phyloP scores from a whole-genome alignment of 805 yeast species.

The Wickerhamomyces xylosicus region DNA sequence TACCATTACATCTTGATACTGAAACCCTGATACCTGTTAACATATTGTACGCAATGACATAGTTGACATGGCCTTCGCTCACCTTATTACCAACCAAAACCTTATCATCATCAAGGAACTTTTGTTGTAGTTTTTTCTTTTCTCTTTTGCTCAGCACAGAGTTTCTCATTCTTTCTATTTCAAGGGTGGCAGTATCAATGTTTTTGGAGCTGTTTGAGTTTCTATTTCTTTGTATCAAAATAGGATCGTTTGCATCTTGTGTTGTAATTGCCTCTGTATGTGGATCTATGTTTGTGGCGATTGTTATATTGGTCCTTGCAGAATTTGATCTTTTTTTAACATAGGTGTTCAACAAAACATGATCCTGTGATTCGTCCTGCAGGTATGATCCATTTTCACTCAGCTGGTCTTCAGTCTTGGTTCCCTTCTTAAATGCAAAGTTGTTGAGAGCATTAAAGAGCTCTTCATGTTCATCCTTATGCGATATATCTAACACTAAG shows the following conservation, averaged over 20 bases:
- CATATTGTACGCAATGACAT: slow-evolving; percentile 93
- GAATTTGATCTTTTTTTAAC: slow-evolving; percentile 13
- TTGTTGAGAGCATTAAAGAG: slow-evolving; percentile 8
- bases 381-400: slow-evolving; percentile 24
- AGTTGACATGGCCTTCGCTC: slow-evolving; percentile 88
- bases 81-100: slow-evolving; percentile 74
- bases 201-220: slow-evolving; percentile 2
- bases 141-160: slow-evolving; percentile 34
- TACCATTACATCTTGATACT: slow-evolving; percentile 84
- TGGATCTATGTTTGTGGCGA: slow-evolving; percentile 1
- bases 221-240: slow-evolving; percentile 16
- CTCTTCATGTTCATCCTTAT: no score
- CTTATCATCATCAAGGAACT: slow-evolving; percentile 37
- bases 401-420: slow-evolving; percentile 3
- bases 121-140: slow-evolving; percentile 24
- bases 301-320: slow-evolving; percentile 3
- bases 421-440: neutral
- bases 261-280: neutral
- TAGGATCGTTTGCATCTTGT: slow-evolving; percentile 6
- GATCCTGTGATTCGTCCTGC: slow-evolving; percentile 23
- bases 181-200: slow-evolving; percentile 30
- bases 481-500: no score
- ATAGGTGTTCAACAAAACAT: slow-evolving; percentile 23
- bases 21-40: slow-evolving; percentile 93
- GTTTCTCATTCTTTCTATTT: slow-evolving; percentile 40